Conservation (phyloP, 106 monocot species). For the Apostasia ramifera region DNA sequence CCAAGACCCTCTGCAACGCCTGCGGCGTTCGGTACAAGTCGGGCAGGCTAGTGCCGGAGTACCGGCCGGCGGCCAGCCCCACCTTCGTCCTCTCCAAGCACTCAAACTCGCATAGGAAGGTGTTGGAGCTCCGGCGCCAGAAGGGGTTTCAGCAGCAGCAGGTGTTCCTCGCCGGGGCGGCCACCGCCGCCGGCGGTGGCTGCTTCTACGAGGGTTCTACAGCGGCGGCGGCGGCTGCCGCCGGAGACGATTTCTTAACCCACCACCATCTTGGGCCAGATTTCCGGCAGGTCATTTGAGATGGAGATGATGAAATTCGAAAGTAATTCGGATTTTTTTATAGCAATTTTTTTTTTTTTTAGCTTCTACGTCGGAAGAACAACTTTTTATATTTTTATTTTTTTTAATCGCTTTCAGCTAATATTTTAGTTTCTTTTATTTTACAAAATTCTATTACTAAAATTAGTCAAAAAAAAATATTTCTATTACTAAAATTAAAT, state of each 20-base stretch:
- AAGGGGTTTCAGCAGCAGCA: constrained; percentile 22
- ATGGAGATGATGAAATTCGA: too few relatives aligned
- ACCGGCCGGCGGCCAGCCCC: constrained; percentile 20
- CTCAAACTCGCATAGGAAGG: constrained; percentile 42
- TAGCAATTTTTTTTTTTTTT: too few relatives aligned
- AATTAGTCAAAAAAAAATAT: too few relatives aligned
- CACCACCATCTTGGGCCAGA: constrained; percentile 32
- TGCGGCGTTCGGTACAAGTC: constrained; percentile 27
- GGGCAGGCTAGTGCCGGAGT: constrained; percentile 36
- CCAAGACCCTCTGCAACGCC: constrained; percentile 25
- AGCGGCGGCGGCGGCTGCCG: background rate
- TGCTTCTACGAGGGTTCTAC: background rate
- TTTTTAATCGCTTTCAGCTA: too few relatives aligned
- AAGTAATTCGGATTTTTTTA: too few relatives aligned
- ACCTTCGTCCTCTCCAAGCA: constrained; percentile 36
- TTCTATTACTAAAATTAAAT: too few relatives aligned
- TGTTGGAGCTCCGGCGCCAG: constrained; percentile 36
- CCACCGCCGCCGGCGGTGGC: background rate
- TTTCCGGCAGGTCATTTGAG: constrained; percentile 40
- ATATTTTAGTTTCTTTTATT: too few relatives aligned
- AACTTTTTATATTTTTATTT: too few relatives aligned
- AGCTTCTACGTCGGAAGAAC: too few relatives aligned
- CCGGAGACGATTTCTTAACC: constrained; percentile 26
- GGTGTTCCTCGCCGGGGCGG: background rate
- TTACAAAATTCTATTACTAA: too few relatives aligned